Evolutionary conservation across 352 stramenopile genomes (phyloP).

Genomic region (Phytopythium boreale): DNA sequence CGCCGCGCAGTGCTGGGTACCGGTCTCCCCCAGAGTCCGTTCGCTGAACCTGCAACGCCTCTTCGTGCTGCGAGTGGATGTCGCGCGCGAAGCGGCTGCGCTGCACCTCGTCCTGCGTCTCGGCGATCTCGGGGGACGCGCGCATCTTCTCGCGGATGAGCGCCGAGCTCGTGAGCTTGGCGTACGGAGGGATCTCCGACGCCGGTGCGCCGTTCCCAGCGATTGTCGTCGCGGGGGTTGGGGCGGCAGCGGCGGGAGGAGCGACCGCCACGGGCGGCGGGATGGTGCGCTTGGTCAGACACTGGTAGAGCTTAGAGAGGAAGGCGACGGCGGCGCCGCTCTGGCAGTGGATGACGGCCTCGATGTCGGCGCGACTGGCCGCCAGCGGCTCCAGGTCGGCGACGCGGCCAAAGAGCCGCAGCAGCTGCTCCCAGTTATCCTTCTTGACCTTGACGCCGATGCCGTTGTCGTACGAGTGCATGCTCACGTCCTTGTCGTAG

Average conservation of each 20-base stretch:
- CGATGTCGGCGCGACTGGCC: slow-evolving; percentile 44
- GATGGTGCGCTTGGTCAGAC: slow-evolving; percentile 86
- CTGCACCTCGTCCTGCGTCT: slow-evolving; percentile 68
- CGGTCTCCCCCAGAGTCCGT: slow-evolving; percentile 55
- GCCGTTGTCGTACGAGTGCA: slow-evolving; percentile 93
- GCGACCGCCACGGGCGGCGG: slow-evolving; percentile 38
- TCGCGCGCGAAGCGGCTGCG: slow-evolving; percentile 56
- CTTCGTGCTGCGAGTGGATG: slow-evolving; percentile 74
- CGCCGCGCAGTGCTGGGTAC: slow-evolving; percentile 61
- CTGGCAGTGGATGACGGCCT: slow-evolving; percentile 89
- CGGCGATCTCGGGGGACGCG: slow-evolving; percentile 54
- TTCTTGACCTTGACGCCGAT: slow-evolving; percentile 89
- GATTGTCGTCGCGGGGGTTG: slow-evolving; percentile 16
- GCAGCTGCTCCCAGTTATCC: slow-evolving; percentile 91
- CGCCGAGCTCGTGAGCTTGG: slow-evolving; percentile 75
- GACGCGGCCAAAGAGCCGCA: slow-evolving; percentile 76
- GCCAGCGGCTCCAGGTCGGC: slow-evolving; percentile 61
- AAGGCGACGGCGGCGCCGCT: slow-evolving; percentile 85
- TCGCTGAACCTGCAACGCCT: slow-evolving; percentile 77
- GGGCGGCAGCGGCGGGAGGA: slow-evolving; percentile 9
- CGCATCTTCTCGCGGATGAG: slow-evolving; percentile 87
- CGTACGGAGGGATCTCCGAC: slow-evolving; percentile 73
- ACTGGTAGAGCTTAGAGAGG: slow-evolving; percentile 88
- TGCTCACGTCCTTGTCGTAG: slow-evolving; percentile 91
- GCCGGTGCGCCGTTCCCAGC: slow-evolving; percentile 21